These are phyloP conservation scores for Endothia cerciana DNA, from an alignment of 2,329 filamentous ascomycete genomes.

Conservation along the genomic window DNA sequence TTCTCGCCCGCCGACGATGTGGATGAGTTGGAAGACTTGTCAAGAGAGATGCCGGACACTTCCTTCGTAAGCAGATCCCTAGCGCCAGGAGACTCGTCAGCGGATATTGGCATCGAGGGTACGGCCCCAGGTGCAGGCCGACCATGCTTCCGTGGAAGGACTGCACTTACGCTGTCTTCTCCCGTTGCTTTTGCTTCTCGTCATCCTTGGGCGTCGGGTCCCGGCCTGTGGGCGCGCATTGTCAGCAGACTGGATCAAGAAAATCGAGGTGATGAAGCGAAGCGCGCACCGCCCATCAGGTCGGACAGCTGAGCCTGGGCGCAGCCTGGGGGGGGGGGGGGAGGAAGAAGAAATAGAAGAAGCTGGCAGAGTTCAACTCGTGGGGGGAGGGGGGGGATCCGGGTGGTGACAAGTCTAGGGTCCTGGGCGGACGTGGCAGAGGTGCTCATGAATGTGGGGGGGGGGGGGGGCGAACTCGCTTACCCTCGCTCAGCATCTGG, in stretches of 20 bases:
- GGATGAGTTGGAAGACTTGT: conserved; percentile 62
- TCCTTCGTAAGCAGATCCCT: conserved; percentile 91
- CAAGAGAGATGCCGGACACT: conserved; percentile 91
- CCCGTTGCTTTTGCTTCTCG: conserved; percentile 78
- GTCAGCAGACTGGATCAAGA: conserved; percentile 5
- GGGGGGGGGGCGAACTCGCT: conserved; percentile 33
- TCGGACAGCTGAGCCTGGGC: too few species aligned
- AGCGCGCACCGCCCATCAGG: neutral
- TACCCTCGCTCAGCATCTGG: conserved; percentile 82
- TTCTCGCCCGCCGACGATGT: conserved; percentile 64
- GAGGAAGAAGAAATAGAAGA: too few species aligned
- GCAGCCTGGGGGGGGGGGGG: too few species aligned
- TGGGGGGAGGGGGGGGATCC: neutral
- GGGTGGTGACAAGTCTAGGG: conserved; percentile 5
- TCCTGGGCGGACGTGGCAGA: neutral
- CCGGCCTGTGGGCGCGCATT: conserved; percentile 35
- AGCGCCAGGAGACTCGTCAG: conserved; percentile 25
- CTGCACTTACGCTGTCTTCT: conserved; percentile 85
- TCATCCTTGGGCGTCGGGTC: conserved; percentile 55
- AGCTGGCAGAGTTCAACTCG: neutral
- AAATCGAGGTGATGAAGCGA: neutral
- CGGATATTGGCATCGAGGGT: conserved; percentile 8
- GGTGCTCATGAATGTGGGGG: too few species aligned
- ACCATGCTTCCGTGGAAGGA: neutral
- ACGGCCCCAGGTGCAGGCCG: too few species aligned